Evolutionary conservation across 805 yeast species (phyloP).

Genomic region (Tanozyma kutaoensis): DNA sequence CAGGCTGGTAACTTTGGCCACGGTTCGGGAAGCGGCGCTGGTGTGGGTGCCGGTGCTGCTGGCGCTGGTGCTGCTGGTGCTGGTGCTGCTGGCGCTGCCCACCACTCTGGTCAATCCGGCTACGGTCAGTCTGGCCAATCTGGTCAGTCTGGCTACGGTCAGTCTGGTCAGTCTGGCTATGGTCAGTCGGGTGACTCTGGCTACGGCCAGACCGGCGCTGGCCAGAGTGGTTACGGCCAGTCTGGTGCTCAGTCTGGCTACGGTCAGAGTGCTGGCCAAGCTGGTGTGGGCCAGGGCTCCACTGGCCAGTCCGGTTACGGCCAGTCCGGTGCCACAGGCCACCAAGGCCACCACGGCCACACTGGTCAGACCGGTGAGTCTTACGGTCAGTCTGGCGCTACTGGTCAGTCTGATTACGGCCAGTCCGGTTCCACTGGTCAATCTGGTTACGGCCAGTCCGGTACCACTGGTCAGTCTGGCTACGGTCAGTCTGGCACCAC

Average conservation of each 20-base stretch:
- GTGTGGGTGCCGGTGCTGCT: constrained; percentile 1
- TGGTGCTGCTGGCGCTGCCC: constrained; percentile 2
- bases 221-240: not conserved
- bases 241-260: not conserved
- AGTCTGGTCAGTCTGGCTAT: constrained; percentile 1
- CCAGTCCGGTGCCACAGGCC: constrained; percentile 1
- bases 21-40: constrained; percentile 1
- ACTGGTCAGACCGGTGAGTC: constrained; percentile 1
- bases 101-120: not conserved
- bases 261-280: constrained; percentile 1
- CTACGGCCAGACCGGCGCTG: not conserved
- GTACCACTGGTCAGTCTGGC: not conserved
- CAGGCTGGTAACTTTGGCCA: not conserved
- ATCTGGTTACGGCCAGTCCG: not conserved
- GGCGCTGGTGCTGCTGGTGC: constrained; percentile 1
- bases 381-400: not conserved
- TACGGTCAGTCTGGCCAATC: not conserved
- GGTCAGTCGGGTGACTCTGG: not conserved
- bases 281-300: no score
- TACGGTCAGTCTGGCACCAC: not conserved
- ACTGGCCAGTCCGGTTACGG: constrained; percentile 5
- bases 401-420: not conserved
- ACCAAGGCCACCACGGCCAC: not conserved
- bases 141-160: constrained; percentile 1
- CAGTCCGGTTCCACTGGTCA: not conserved